phyloP scores from a whole-genome alignment of 768 basidiomycete genomes.

The Leccinum pellstonianum region DNA sequence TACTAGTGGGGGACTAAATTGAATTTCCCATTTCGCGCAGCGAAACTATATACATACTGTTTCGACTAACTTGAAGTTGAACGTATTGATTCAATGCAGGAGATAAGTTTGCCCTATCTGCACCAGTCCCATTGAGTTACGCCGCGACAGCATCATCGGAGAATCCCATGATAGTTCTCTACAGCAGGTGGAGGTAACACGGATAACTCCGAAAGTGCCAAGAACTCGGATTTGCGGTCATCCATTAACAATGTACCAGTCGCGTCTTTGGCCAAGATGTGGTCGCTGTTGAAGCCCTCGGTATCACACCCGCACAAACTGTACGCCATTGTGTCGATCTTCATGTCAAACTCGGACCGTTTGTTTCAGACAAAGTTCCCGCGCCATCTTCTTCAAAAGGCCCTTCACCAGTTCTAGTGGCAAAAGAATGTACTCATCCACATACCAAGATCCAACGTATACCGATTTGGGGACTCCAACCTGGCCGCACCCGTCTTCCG shows the following conservation, averaged over 20 bases:
- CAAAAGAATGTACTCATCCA: constrained; percentile 28
- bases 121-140: no score
- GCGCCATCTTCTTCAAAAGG: background rate
- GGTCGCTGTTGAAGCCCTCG: constrained; percentile 1
- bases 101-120: no score
- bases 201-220: no score
- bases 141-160: no score
- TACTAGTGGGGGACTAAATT: no score
- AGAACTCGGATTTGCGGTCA: background rate
- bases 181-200: no score
- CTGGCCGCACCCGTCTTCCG: constrained; percentile 48
- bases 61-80: no score
- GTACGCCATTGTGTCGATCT: background rate
- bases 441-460: constrained; percentile 51
- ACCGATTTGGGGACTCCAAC: constrained; percentile 58
- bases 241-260: constrained; percentile 4
- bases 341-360: background rate
- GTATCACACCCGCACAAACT: background rate
- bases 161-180: no score
- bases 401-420: constrained; percentile 5
- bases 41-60: no score
- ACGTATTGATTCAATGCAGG: no score
- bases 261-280: background rate
- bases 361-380: background rate
- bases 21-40: no score